These are phyloP conservation scores for Astrocystis sublimbata DNA, from an alignment of 495 filamentous ascomycete genomes.

Conservation along the genomic window DNA sequence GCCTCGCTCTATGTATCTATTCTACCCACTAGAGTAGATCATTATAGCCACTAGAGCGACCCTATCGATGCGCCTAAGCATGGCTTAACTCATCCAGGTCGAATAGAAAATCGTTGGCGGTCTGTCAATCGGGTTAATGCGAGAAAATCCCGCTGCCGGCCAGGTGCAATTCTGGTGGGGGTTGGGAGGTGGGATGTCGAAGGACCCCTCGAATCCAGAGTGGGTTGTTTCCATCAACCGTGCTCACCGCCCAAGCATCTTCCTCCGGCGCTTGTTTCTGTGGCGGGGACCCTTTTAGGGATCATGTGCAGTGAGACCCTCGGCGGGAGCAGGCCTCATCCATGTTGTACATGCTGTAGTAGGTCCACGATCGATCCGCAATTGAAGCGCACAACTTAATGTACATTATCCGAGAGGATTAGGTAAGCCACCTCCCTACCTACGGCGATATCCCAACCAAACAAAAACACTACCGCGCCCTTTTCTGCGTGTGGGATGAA, in stretches of 20 bases:
- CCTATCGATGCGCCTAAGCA: neutral
- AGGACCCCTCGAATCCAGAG: neutral
- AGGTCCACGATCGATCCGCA: too few relatives aligned
- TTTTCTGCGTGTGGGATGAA: neutral
- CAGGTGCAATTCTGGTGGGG: neutral
- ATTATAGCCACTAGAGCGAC: neutral
- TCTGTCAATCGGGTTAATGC: neutral
- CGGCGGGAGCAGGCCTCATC: neutral
- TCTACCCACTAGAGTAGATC: too few relatives aligned
- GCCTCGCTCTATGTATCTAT: neutral
- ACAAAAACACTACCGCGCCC: too few relatives aligned
- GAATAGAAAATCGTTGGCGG: neutral
- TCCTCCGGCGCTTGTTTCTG: neutral
- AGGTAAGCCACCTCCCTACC: too few relatives aligned
- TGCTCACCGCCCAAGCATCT: conserved; percentile 5
- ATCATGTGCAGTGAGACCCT: neutral
- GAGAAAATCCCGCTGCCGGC: neutral
- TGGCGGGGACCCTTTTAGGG: neutral
- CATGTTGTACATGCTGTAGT: too few relatives aligned
- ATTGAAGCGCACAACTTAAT: neutral
- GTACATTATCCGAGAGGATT: neutral
- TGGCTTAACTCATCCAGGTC: neutral
- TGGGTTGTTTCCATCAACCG: neutral
- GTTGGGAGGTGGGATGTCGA: neutral
- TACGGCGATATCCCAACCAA: too few relatives aligned